Percentiles rank a stretch among this genome's conserved stretches.
Evolutionary conservation across 768 basidiomycete genomes (phyloP).

Genomic region (Punctularia strigosozonata): DNA sequence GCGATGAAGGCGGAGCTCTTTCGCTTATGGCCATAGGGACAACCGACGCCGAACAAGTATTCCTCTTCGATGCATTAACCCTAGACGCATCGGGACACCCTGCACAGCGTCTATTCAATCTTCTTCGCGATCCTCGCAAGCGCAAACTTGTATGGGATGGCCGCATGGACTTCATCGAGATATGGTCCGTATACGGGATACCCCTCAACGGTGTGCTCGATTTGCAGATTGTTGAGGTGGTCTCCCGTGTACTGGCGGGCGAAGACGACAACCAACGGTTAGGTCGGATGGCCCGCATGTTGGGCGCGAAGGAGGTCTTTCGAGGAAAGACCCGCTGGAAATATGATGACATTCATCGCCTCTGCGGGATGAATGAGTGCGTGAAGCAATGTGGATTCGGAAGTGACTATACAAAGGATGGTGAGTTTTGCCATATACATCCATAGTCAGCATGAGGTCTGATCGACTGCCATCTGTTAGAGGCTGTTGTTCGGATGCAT

Average conservation of each 20-base stretch:
- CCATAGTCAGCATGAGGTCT: neutral
- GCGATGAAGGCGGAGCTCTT: constrained; percentile 17
- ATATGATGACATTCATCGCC: constrained; percentile 18
- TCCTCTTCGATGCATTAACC: constrained; percentile 24
- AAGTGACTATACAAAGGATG: constrained; percentile 18
- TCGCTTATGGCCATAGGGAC: constrained; percentile 25
- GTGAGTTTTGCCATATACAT: constrained; percentile 12
- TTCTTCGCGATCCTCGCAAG: constrained; percentile 16
- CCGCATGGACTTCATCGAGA: constrained; percentile 25
- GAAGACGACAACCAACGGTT: constrained; percentile 17
- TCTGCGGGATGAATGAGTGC: constrained; percentile 25
- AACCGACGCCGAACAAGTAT: constrained; percentile 17
- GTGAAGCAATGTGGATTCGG: constrained; percentile 15
- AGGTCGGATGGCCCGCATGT: constrained; percentile 13
- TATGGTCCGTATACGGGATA: constrained; percentile 15
- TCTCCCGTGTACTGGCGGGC: constrained; percentile 16
- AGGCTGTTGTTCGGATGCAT: constrained; percentile 26
- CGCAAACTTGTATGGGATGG: constrained; percentile 30
- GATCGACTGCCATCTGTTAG: constrained; percentile 9
- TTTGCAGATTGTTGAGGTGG: constrained; percentile 27
- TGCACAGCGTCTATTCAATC: constrained; percentile 12
- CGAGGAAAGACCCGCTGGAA: constrained; percentile 13
- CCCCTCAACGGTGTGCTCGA: constrained; percentile 21
- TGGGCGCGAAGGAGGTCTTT: too few relatives aligned
- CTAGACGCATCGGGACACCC: constrained; percentile 8